These are phyloP conservation scores for Apiospora marii DNA, from an alignment of 2,329 filamentous ascomycete species.

Conservation along the genomic window DNA sequence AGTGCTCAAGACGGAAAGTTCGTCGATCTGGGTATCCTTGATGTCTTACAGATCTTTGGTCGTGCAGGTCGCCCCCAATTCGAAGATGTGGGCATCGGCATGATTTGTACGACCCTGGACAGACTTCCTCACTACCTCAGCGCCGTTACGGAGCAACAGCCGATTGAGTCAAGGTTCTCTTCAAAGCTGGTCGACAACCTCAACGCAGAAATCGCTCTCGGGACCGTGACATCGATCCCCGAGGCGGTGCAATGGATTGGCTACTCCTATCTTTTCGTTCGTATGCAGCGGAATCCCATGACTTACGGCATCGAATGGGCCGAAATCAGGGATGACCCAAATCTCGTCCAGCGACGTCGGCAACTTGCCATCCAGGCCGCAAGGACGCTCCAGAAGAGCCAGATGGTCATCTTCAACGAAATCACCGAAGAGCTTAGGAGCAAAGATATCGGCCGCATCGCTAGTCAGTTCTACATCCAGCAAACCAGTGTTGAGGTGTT, in stretches of 20 bases:
- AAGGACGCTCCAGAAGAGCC: slow-evolving; percentile 84
- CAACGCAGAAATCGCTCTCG: slow-evolving; percentile 92
- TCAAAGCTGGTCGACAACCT: slow-evolving; percentile 94
- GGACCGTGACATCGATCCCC: slow-evolving; percentile 91
- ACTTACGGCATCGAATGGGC: slow-evolving; percentile 96
- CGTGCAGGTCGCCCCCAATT: slow-evolving; percentile 98
- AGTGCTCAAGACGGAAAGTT: slow-evolving; percentile 97
- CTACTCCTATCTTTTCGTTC: slow-evolving; percentile 96
- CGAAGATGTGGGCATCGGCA: slow-evolving; percentile 96
- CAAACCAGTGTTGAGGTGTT: slow-evolving; percentile 96
- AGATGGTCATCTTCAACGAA: slow-evolving; percentile 99
- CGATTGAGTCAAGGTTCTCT: slow-evolving; percentile 97
- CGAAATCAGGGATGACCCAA: slow-evolving; percentile 87
- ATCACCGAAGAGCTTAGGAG: slow-evolving; percentile 89
- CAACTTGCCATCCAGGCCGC: slow-evolving; percentile 91
- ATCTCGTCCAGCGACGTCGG: slow-evolving; percentile 83
- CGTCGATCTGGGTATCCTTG: slow-evolving; percentile 92
- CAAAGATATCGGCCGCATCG: slow-evolving; percentile 95
- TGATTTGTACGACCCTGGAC: slow-evolving; percentile 97
- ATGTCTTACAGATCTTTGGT: slow-evolving; percentile 97
- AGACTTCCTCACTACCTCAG: slow-evolving; percentile 90
- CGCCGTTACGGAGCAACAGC: slow-evolving; percentile 93
- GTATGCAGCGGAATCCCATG: slow-evolving; percentile 91
- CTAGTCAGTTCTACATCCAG: slow-evolving; percentile 95
- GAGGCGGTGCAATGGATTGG: slow-evolving; percentile 98